Conservation (phyloP, 352 stramenopile species). For the Phytophthora cryptogea region DNA sequence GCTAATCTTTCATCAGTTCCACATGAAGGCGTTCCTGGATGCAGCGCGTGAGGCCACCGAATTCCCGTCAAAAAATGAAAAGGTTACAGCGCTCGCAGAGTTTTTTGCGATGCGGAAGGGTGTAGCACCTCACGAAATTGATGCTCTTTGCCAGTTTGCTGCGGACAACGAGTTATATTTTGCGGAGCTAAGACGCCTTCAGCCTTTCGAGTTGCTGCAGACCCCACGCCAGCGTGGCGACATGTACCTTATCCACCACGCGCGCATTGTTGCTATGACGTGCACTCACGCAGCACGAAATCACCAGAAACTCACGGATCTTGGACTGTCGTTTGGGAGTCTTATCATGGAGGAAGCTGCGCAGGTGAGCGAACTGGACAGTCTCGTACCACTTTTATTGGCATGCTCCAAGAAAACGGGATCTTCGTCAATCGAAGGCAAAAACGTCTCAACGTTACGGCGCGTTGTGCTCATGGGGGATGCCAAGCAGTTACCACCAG, state of each 20-base stretch:
- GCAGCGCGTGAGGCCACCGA: constrained; percentile 16
- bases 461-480: constrained; percentile 96
- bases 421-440: not conserved
- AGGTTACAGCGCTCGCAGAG: constrained; percentile 25
- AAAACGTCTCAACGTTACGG: constrained; percentile 70
- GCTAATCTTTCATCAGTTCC: constrained; percentile 93
- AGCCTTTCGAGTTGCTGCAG: constrained; percentile 95
- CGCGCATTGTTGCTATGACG: constrained; percentile 95
- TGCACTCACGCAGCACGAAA: constrained; percentile 94
- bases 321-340: constrained; percentile 86
- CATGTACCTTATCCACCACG: constrained; percentile 96
- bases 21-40: constrained; percentile 87
- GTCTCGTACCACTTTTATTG: constrained; percentile 91
- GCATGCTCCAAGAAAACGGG: constrained; percentile 48
- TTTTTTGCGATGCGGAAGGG: constrained; percentile 51
- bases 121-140: constrained; percentile 19
- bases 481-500: constrained; percentile 91
- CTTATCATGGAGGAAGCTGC: constrained; percentile 96
- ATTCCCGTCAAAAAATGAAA: constrained; percentile 26
- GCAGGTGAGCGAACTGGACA: constrained; percentile 95
- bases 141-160: constrained; percentile 55
- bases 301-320: constrained; percentile 78
- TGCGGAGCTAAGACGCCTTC: constrained; percentile 90
- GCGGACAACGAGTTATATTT: constrained; percentile 90
- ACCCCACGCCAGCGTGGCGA: constrained; percentile 90